Evolutionary conservation across 192 early-diverging fungal species (phyloP), one percentile per base, ranked within the genome.

Genomic region (Backusella morwellensis): DNA sequence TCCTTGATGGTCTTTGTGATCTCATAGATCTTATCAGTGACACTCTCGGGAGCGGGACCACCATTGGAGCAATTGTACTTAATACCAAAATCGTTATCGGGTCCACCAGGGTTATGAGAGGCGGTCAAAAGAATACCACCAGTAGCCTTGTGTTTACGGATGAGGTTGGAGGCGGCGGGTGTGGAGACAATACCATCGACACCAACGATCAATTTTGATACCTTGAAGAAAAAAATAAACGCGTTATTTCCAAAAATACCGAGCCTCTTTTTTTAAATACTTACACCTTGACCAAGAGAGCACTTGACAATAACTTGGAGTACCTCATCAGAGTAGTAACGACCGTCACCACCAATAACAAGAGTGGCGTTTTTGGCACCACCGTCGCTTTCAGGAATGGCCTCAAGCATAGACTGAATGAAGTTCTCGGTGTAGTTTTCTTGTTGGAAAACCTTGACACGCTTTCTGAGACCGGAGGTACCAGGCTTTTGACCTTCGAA

Each of bases 101-200:
- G 98, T 66, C 98, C 98, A 68, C 98, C 98, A 21, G 98, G 97
- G 86, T 99, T 99, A 88, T 99, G 98, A 35, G 96, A 97, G 14
- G 98, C 98, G n/a, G 97, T 98, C 77, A 99, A 85, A 66, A 99
- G 89, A 67, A 99, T 97, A 66, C 97, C 97, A 80, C 94, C 91
- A 47, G 95, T 95, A 47, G 97, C 96, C 75, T 94, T 87, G 83
- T 85, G 86, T 77, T 92, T 93, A 75, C 96, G 91, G 77, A 99
- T 98, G 42, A 98, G 78, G 76, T 97, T 94, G 6, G 98, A 99
- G 6, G 94, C 95, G 38, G 96, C 96, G 6, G 97, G 97, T 8
- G 97, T 99, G 11, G 96, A 97, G 36, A 99, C 82, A 74, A 99
- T 98, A 69, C 95, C 94, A 82, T 98, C 85, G 74, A 92, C 91